Evolutionary conservation across 2,329 filamentous ascomycete genomes (phyloP), one percentile per base, ranked within the genome.

Genomic region (Diaporthe citri): DNA sequence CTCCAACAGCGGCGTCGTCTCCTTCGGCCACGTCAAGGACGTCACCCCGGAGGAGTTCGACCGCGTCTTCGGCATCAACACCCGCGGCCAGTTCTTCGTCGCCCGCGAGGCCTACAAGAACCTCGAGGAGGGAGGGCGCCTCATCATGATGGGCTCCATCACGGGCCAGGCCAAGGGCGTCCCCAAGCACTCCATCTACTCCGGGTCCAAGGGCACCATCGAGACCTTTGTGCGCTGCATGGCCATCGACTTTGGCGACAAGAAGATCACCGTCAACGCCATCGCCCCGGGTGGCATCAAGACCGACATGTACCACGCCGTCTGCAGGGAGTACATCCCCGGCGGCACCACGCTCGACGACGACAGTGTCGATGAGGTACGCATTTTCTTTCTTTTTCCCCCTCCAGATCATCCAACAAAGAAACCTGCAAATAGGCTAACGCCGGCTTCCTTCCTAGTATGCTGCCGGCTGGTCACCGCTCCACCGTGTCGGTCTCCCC

Each of bases 181-280:
- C 25, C 91, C 92, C 76, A 90, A 91, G 80, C 93, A 95, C 82
- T 88, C 92, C 20, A 88, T 95, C 64, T 95, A 95, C 87, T 93
- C 93, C 31, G 93, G 91, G 20, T 91, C 88, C 83, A 95, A 95
- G 87, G 93, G 93, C 79, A 91, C 93, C 51, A 92, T 95, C 76
- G 93, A 95, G 84, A 93, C 92, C 15, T 94, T 95, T 83, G 92
- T 93, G 78, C 92, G 93, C 82, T 91, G 90, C 79, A 93, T 95
- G 84, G 92, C 93, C 7, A 92, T 91, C 62, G 91, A 93, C 84
- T 90, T 89, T 77, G 90, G 92, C 73, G 89, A 92, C 86, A 87
- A 90, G 78, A 90, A 89, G 71, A 90, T 92, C 80, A 92, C 90
- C 0, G 90, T 92, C 81, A 92, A 92, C 79, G 90, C 90, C 70